Base-by-base conservation (phyloP, 1,284 basidiomycete genomes). In the Fomitopsis schrenkii region DNA sequence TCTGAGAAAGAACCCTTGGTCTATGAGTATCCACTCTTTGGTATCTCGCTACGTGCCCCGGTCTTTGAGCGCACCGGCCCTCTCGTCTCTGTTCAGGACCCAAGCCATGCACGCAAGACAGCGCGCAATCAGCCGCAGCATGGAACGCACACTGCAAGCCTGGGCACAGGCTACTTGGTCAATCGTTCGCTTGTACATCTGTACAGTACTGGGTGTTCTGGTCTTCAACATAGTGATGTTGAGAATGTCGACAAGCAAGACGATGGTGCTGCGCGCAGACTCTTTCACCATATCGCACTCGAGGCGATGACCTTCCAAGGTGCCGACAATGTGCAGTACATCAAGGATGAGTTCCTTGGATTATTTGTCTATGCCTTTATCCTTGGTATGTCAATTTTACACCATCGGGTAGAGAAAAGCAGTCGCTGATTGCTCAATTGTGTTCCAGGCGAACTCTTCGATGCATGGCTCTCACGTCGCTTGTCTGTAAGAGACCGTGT, bases 221-320 rank as follows among this genome's bases (percentile, higher is more conserved):
- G 1, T 52, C 70, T 12, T 52, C 67, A 4, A 8, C 38, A 35
- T 2, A 57, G 60, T 5, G 69, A 72, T 58, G 68, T 72, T 2
- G 38, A 66, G 12, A 68, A 72, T 58, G 64, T 70, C 0, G 71
- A 72, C 55, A 72, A 72, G 45, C 70, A 72, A 41, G 71, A 72
- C 55, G 70, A 72, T 62, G 69, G 70, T 14, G 65, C 70, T 1
- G 71, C 70, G 17, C 63, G 68, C 1, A 64, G 65, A 2, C 40
- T 70, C 3, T 72, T 68, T 52, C 67, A 70, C 41, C 8, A 0
- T n/a, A 30, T 60, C 8, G 68, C 68, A 0, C 62, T 70, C 10
- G 26, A 14, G 3, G 67, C 67, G 1, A 62, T 57, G 10, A 68
- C 64, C 0, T 36, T 17, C 6, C 46, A 36, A 33, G 59, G 54